These are phyloP conservation scores for Auricularia heimuer DNA, from an alignment of 768 basidiomycete genomes.

Conservation along the genomic window DNA sequence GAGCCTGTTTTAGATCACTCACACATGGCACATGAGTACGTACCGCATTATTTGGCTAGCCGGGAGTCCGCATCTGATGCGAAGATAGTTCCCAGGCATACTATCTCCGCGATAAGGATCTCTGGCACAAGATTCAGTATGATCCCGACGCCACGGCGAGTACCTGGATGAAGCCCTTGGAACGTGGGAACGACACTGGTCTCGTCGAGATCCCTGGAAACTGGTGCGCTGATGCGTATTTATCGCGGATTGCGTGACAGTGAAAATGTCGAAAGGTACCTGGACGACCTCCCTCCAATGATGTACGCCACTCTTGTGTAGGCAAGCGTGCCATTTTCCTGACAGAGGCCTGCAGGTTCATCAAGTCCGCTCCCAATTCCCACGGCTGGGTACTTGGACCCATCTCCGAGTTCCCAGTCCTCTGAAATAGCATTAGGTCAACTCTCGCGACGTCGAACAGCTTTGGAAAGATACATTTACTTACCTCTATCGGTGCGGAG, in stretches of 20 bases:
- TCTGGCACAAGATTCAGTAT: conserved; percentile 68
- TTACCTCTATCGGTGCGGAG: conserved; percentile 47
- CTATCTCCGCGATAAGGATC: conserved; percentile 57
- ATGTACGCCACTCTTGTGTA: conserved; percentile 31
- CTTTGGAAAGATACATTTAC: conserved; percentile 70
- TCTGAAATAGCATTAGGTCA: conserved; percentile 34
- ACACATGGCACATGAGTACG: conserved; percentile 43
- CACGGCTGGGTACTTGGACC: conserved; percentile 52
- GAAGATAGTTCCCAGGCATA: conserved; percentile 47
- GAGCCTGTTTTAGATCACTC: conserved; percentile 37
- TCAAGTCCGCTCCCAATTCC: conserved; percentile 54
- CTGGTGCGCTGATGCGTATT: conserved; percentile 34
- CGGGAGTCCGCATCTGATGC: not conserved
- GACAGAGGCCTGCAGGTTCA: conserved; percentile 39
- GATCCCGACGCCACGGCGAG: conserved; percentile 33
- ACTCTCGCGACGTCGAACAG: conserved; percentile 52
- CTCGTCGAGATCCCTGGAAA: conserved; percentile 57
- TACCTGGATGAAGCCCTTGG: conserved; percentile 68
- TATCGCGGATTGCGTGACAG: not conserved
- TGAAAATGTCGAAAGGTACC: conserved; percentile 32
- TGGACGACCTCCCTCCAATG: conserved; percentile 69
- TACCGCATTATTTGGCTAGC: conserved; percentile 1
- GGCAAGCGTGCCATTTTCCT: conserved; percentile 5
- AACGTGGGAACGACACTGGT: conserved; percentile 52
- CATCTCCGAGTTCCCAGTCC: not conserved